These are phyloP conservation scores for Penicillium rolfsii DNA, from an alignment of 2,329 filamentous ascomycete genomes.

Conservation along the genomic window DNA sequence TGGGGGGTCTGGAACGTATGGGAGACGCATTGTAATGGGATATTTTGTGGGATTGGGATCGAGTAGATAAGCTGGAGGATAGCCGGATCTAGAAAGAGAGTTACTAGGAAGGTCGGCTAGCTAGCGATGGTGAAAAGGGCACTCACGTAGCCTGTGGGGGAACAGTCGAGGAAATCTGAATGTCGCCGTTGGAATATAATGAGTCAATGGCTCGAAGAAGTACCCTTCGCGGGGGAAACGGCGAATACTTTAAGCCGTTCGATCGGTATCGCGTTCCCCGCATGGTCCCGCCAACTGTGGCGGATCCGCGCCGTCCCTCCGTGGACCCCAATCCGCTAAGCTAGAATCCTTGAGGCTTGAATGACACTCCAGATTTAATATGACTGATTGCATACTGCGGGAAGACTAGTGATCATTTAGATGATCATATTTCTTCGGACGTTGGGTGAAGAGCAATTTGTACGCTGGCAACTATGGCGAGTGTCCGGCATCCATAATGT, in stretches of 20 bases:
- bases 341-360: not conserved
- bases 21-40: slow-evolving; percentile 53
- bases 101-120: slow-evolving; percentile 1
- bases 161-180: not conserved
- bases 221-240: not conserved
- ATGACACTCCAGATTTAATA: not conserved
- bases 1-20: slow-evolving; percentile 57
- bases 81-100: not conserved
- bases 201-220: not conserved
- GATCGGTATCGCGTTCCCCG: slow-evolving; percentile 23
- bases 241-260: slow-evolving; percentile 23
- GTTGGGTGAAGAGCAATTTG: not conserved
- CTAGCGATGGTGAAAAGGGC: not conserved
- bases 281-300: slow-evolving; percentile 26
- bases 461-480: not conserved
- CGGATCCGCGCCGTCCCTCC: slow-evolving; percentile 12
- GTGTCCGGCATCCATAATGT: not conserved
- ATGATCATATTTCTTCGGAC: not conserved
- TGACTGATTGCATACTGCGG: not conserved
- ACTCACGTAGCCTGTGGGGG: not conserved
- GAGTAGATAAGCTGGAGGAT: not conserved
- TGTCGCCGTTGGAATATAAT: not conserved
- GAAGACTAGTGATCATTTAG: not conserved
- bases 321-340: not conserved
- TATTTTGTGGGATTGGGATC: slow-evolving; percentile 13